Evolutionary conservation across 768 basidiomycete genomes (phyloP).

Genomic region (Termitomyces sp.): DNA sequence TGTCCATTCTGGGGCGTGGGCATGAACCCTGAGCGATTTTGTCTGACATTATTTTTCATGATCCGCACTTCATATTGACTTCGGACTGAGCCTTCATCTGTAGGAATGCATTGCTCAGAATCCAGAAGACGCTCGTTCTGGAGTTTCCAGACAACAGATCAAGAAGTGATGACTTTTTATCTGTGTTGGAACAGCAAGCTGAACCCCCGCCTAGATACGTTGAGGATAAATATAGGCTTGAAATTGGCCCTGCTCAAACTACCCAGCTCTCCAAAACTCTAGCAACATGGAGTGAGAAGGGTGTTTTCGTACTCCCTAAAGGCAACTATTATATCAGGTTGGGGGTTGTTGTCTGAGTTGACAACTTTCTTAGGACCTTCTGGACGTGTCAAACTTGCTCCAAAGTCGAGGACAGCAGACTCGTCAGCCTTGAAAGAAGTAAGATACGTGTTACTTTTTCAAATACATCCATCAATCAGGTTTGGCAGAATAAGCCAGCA

Average conservation of each 20-base stretch:
- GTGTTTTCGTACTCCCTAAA: constrained; percentile 83
- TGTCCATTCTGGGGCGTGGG: constrained; percentile 19
- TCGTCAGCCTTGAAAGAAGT: constrained; percentile 36
- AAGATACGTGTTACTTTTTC: constrained; percentile 11
- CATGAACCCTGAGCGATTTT: neutral
- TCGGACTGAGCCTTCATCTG: neutral
- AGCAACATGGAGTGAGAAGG: constrained; percentile 73
- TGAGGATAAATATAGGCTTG: constrained; percentile 75
- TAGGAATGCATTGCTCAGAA: constrained; percentile 79
- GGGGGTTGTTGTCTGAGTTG: neutral
- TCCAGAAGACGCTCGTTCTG: constrained; percentile 71
- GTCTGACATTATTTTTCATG: constrained; percentile 9
- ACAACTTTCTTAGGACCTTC: constrained; percentile 40
- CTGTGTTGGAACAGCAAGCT: constrained; percentile 9
- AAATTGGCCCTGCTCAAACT: constrained; percentile 72
- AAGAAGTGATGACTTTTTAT: constrained; percentile 64
- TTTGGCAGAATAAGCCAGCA: constrained; percentile 29
- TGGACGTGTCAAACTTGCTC: constrained; percentile 71
- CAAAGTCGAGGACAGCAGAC: constrained; percentile 36
- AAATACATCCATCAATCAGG: constrained; percentile 4
- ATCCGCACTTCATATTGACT: neutral
- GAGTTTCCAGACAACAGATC: constrained; percentile 87
- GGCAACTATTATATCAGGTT: constrained; percentile 36
- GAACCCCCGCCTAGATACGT: constrained; percentile 53
- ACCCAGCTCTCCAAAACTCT: constrained; percentile 80